Conservation (phyloP, 306 rosid species). For the Casuarina cunninghamiana region DNA sequence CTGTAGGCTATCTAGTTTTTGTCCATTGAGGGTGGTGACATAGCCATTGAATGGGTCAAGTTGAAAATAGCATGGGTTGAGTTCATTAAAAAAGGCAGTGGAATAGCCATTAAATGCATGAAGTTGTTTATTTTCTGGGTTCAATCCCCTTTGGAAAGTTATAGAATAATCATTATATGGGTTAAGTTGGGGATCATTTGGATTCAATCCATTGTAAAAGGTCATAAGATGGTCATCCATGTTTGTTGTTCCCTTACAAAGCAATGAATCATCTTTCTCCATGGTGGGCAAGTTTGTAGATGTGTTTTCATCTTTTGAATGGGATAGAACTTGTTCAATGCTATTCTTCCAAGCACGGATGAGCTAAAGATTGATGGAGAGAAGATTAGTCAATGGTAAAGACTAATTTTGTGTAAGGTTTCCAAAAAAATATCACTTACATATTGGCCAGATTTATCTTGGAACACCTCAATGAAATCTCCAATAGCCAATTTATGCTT, state of each 20-base stretch:
- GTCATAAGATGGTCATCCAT: neutral
- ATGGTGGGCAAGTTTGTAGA: neutral
- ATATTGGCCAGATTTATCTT: slow-evolving; percentile 15
- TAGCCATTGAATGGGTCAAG: no score
- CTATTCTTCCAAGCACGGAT: neutral
- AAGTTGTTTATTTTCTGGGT: no score
- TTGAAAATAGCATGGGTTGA: no score
- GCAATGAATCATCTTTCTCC: neutral
- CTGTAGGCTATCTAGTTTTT: no score
- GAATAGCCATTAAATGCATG: no score
- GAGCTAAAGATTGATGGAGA: neutral
- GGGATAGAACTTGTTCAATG: neutral
- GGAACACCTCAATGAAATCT: slow-evolving; percentile 28
- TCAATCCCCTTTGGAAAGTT: neutral
- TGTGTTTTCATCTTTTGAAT: neutral
- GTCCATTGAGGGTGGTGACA: no score
- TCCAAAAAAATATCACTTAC: slow-evolving; percentile 19
- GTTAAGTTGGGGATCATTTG: no score
- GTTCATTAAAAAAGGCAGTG: no score
- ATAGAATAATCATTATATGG: no score
- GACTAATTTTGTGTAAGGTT: neutral
- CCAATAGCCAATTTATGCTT: neutral
- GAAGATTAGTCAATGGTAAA: neutral
- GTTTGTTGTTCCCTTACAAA: neutral
- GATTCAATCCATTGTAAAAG: neutral